A percentile compares a stretch with the other conserved stretches of the same genome.
These are phyloP conservation scores for Aspergillus aculeatinus DNA, from an alignment of 2,329 filamentous ascomycete genomes.

Conservation along the genomic window DNA sequence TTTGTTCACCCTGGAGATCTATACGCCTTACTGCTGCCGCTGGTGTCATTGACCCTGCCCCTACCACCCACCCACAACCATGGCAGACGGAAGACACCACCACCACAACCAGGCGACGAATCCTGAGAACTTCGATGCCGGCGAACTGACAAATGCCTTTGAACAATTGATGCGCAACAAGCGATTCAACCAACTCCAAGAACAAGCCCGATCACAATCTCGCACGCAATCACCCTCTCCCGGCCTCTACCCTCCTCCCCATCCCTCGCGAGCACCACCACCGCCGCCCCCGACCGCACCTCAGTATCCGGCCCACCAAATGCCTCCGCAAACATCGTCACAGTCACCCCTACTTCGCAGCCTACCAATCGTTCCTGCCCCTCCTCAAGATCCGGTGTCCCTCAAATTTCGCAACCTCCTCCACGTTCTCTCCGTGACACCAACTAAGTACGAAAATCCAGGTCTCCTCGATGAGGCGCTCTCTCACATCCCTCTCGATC, in stretches of 20 bases:
- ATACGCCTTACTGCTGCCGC: conserved; percentile 16
- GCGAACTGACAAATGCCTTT: conserved; percentile 78
- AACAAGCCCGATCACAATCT: conserved; percentile 58
- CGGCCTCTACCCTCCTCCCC: conserved; percentile 23
- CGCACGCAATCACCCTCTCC: conserved; percentile 58
- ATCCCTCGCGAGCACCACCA: conserved; percentile 38
- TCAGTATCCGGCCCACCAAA: conserved; percentile 16
- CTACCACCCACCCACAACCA: conserved; percentile 29
- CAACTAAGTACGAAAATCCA: conserved; percentile 93
- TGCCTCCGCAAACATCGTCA: conserved; percentile 34
- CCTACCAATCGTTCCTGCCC: conserved; percentile 69
- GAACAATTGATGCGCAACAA: conserved; percentile 83
- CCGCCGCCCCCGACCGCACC: conserved; percentile 34
- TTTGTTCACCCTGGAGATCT: conserved; percentile 28
- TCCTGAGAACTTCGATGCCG: conserved; percentile 64
- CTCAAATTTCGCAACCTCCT: conserved; percentile 79
- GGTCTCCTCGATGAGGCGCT: conserved; percentile 90
- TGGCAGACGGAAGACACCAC: conserved; percentile 39
- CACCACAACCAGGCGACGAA: conserved; percentile 30
- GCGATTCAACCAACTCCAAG: conserved; percentile 78
- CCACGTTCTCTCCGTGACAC: conserved; percentile 80
- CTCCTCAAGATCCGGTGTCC: conserved; percentile 70
- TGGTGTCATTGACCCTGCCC: conserved; percentile 25
- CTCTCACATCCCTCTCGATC: conserved; percentile 79
- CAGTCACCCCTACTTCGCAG: conserved; percentile 47